Conservation (phyloP, 208 protist species). For the Trichomonas gallinae region DNA sequence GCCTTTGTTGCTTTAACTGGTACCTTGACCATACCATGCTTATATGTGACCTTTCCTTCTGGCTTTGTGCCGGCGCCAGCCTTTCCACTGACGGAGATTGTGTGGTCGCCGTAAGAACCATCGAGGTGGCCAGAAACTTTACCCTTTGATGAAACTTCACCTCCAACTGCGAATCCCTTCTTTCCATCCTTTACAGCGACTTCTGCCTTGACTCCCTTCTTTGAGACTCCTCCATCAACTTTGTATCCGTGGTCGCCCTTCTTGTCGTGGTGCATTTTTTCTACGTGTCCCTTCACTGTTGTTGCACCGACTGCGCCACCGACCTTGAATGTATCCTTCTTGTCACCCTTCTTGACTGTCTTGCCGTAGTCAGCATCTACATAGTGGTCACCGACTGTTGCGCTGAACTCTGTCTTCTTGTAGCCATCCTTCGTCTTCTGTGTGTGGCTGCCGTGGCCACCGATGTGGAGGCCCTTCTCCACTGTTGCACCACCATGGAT, state of each 20-base stretch:
- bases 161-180: not conserved
- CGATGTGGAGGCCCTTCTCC: not conserved
- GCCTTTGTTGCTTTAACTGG: too few relatives aligned
- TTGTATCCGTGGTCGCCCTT: not conserved
- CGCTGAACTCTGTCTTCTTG: not conserved
- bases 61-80: not conserved
- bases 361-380: not conserved
- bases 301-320: not conserved
- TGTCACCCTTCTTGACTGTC: not conserved
- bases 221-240: not conserved
- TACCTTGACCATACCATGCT: not conserved
- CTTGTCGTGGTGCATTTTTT: not conserved
- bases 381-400: not conserved
- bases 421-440: not conserved
- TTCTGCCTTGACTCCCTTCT: not conserved
- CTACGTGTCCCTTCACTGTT: not conserved
- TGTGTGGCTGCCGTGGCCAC: not conserved
- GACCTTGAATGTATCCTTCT: not conserved
- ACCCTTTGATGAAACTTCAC: not conserved
- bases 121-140: not conserved
- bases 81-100: not conserved
- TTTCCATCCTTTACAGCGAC: not conserved
- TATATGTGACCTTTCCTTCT: not conserved
- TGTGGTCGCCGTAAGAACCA: not conserved
- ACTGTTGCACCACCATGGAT: not conserved